phyloP scores from a whole-genome alignment of 228 moss, liverwort and hornwort genomes.

The Sphagnum fallax region DNA sequence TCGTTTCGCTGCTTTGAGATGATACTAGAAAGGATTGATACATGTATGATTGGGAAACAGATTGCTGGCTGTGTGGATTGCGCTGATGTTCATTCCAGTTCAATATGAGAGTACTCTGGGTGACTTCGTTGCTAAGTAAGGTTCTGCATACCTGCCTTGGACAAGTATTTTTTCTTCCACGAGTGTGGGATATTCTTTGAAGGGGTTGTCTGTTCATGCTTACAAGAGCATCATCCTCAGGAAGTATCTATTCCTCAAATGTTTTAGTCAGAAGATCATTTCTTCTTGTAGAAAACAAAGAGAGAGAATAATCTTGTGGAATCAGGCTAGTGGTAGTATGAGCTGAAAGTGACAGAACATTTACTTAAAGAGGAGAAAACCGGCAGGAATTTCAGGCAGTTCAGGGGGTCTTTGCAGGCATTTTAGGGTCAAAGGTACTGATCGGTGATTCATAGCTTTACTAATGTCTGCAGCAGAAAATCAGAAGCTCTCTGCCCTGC shows the following conservation, averaged over 20 bases:
- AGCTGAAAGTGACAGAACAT: no score
- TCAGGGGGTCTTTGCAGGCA: not conserved
- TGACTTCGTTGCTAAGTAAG: slow-evolving; percentile 43
- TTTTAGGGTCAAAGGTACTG: not conserved
- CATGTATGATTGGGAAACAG: slow-evolving; percentile 16
- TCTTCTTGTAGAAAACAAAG: no score
- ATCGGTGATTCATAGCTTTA: no score
- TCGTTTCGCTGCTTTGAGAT: no score
- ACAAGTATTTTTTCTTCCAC: no score
- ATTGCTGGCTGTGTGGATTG: slow-evolving; percentile 48
- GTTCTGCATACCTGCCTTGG: not conserved
- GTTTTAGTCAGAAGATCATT: no score
- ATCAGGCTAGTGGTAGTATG: no score
- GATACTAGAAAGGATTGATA: not conserved
- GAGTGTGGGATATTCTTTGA: no score
- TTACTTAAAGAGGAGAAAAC: not conserved
- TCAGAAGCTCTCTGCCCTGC: not conserved
- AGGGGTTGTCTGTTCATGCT: no score
- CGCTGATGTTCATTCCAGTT: slow-evolving; percentile 55
- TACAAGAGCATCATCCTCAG: no score
- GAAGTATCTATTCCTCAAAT: no score
- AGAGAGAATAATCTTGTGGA: not conserved
- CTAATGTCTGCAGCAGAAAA: no score
- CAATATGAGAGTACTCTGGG: slow-evolving; percentile 37
- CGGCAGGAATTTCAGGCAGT: not conserved